Conservation (phyloP, 2,329 filamentous ascomycete species). For the Stemphylium vesicarium region DNA sequence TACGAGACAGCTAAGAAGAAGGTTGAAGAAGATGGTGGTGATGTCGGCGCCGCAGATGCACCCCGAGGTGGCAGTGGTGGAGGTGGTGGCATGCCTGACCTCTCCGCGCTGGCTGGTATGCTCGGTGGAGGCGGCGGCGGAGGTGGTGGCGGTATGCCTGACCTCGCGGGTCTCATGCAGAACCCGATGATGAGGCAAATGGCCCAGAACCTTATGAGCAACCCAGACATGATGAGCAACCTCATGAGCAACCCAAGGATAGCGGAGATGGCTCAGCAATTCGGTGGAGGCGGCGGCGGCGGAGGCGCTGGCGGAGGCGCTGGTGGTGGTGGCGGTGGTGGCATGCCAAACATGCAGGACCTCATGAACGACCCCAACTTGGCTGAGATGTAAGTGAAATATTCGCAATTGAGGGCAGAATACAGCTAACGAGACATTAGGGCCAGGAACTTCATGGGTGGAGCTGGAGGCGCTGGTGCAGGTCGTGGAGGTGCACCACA, state of each 20-base stretch:
- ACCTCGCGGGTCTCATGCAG: constrained; percentile 65
- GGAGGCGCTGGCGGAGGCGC: no score
- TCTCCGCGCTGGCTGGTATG: constrained; percentile 69
- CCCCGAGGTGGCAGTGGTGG: constrained; percentile 59
- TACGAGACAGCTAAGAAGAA: constrained; percentile 90
- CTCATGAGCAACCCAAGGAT: constrained; percentile 93
- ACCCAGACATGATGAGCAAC: constrained; percentile 89
- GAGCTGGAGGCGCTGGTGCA: constrained; percentile 29
- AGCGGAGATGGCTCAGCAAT: constrained; percentile 83
- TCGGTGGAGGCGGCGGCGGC: constrained; percentile 54
- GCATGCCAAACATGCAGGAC: constrained; percentile 84
- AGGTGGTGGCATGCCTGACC: constrained; percentile 82
- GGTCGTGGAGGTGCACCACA: constrained; percentile 30
- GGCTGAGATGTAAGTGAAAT: constrained; percentile 81
- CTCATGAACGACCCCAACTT: constrained; percentile 94
- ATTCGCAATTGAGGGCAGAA: background rate
- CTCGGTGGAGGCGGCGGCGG: constrained; percentile 59
- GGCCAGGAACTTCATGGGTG: constrained; percentile 72
- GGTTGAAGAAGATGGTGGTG: constrained; percentile 77
- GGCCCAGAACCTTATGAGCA: constrained; percentile 97
- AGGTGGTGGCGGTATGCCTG: constrained; percentile 83
- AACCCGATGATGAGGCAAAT: constrained; percentile 99
- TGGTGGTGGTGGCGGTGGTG: constrained; percentile 71
- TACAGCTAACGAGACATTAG: constrained; percentile 45
- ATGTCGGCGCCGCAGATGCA: constrained; percentile 55